These are phyloP conservation scores for Nicotiana tabacum DNA, from an alignment of 257 asterid genomes.

Conservation along the genomic window DNA sequence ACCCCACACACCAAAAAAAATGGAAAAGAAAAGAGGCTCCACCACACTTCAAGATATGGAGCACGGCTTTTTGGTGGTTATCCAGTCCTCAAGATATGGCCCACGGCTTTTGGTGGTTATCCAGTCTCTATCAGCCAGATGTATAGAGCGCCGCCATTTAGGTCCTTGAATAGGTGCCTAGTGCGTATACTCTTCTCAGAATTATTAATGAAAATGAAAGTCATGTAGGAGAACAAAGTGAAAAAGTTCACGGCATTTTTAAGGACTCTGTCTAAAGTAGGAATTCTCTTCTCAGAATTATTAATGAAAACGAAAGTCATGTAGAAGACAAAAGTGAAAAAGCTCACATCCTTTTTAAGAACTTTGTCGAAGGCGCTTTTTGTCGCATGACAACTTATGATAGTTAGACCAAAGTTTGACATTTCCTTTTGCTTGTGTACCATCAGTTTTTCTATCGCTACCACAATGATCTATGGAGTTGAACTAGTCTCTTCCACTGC, in stretches of 20 bases:
- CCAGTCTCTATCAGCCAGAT: neutral
- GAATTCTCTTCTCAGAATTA: neutral
- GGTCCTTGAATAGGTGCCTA: neutral
- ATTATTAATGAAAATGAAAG: neutral
- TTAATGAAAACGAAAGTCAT: neutral
- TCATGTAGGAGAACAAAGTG: neutral
- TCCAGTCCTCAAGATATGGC: neutral
- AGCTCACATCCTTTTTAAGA: neutral
- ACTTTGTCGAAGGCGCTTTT: neutral
- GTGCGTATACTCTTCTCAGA: neutral
- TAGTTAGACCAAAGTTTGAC: neutral
- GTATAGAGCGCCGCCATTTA: neutral
- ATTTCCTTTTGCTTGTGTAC: constrained; percentile 1
- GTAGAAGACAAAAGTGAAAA: neutral
- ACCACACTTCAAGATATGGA: neutral
- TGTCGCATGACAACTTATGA: neutral
- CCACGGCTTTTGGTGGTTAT: neutral
- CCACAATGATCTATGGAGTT: neutral
- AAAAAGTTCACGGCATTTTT: neutral
- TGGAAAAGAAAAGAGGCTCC: neutral
- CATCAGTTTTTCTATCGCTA: neutral
- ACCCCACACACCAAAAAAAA: too few relatives aligned
- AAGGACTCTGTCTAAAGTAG: neutral
- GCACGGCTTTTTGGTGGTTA: neutral
- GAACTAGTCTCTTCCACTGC: constrained; percentile 1